Percentiles rank a stretch among this genome's conserved stretches.
Conservation (phyloP, 768 basidiomycete species). For the Xerocomus potaroensis region DNA sequence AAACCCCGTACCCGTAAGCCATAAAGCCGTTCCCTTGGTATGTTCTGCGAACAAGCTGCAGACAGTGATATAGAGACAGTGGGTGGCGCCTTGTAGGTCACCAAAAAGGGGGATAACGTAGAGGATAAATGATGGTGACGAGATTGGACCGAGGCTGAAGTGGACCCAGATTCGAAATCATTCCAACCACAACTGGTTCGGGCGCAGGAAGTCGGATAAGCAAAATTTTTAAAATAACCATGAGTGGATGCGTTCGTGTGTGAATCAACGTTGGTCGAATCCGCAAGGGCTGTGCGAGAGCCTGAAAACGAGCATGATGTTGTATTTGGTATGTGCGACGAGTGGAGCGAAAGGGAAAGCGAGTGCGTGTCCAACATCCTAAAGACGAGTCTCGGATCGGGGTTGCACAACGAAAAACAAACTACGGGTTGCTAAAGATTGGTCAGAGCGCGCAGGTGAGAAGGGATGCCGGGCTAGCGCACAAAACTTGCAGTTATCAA, state of each 20-base stretch:
- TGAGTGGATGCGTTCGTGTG: constrained; percentile 5
- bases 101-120: constrained; percentile 15
- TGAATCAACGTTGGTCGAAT: constrained; percentile 24
- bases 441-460: constrained; percentile 6
- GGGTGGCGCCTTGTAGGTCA: constrained; percentile 33
- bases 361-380: constrained; percentile 19
- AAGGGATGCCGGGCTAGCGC: constrained; percentile 4
- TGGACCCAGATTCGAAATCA: constrained; percentile 2
- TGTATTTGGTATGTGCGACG: background rate
- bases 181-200: constrained; percentile 15
- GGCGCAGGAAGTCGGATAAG: constrained; percentile 16
- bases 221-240: constrained; percentile 6
- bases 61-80: constrained; percentile 38
- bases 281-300: constrained; percentile 20
- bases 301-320: background rate
- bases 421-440: constrained; percentile 6
- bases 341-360: constrained; percentile 1
- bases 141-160: background rate
- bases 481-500: constrained; percentile 23
- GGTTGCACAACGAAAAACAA: constrained; percentile 11
- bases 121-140: constrained; percentile 7
- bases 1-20: constrained; percentile 5
- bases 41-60: constrained; percentile 27
- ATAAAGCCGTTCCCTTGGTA: background rate
- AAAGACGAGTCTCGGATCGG: constrained; percentile 2